Evolutionary conservation across 192 early-diverging fungal species (phyloP).

Genomic region (Backusella luteola): DNA sequence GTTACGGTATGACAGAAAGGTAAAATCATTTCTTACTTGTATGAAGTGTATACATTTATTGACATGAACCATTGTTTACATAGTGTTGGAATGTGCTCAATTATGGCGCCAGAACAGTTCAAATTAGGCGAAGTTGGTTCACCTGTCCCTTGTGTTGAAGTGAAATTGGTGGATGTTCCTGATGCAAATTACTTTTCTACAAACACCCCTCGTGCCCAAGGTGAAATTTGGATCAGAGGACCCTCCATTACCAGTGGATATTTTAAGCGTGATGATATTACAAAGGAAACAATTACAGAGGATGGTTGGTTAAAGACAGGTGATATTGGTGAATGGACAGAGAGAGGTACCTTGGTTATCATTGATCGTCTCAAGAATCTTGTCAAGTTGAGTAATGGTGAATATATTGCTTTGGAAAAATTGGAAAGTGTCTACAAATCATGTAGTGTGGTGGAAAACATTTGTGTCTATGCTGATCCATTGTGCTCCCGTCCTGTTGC

Average conservation of each 20-base stretch:
- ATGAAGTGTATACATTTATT: constrained; percentile 20
- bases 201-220: constrained; percentile 55
- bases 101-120: constrained; percentile 63
- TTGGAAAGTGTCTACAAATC: constrained; percentile 76
- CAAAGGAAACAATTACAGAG: constrained; percentile 54
- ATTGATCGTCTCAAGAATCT: constrained; percentile 84
- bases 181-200: constrained; percentile 49
- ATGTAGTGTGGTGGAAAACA: constrained; percentile 69
- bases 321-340: constrained; percentile 71
- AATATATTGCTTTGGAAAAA: constrained; percentile 63
- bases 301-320: constrained; percentile 78
- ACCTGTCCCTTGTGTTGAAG: constrained; percentile 59
- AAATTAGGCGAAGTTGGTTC: constrained; percentile 70
- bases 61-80: not conserved
- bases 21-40: constrained; percentile 13
- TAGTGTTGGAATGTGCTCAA: constrained; percentile 50
- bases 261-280: constrained; percentile 59
- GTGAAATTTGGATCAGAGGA: constrained; percentile 70
- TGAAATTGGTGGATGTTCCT: constrained; percentile 60
- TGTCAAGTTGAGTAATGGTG: constrained; percentile 73
- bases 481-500: constrained; percentile 71
- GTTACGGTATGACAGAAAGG: constrained; percentile 73
- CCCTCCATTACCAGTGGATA: constrained; percentile 63
- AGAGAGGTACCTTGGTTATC: constrained; percentile 68
- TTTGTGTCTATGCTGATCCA: constrained; percentile 76